Evolutionary conservation across 306 rosid genomes (phyloP).

Genomic region (Hylodesmum podocarpum): DNA sequence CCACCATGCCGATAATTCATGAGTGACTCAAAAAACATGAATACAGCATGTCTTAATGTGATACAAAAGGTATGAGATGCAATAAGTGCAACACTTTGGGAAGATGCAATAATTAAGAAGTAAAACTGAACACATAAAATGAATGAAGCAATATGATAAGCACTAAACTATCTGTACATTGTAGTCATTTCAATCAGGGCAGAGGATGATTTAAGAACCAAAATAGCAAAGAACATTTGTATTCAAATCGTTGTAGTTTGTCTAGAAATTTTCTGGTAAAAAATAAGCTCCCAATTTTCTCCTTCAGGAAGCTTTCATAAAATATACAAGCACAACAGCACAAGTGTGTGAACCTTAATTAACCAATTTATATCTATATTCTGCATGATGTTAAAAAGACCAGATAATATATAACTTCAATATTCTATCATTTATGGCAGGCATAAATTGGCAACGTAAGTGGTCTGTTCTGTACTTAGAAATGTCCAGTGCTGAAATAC

Average conservation of each 20-base stretch:
- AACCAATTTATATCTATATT: neutral
- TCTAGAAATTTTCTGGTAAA: neutral
- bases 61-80: constrained; percentile 8
- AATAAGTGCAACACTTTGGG: neutral
- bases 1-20: neutral
- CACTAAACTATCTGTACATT: neutral
- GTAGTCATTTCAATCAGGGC: neutral
- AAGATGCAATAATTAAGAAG: neutral
- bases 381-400: neutral
- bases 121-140: neutral
- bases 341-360: neutral
- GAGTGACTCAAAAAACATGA: neutral
- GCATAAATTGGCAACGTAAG: neutral
- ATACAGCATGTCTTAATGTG: constrained; percentile 1
- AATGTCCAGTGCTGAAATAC: neutral
- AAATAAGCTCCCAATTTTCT: neutral
- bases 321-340: constrained; percentile 4
- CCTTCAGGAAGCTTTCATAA: neutral
- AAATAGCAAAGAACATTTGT: neutral
- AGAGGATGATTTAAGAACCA: neutral
- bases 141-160: neutral
- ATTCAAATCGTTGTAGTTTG: neutral
- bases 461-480: neutral
- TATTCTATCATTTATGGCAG: neutral
- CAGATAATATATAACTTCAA: neutral